Evolutionary conservation across 192 early-diverging fungal species (phyloP), one percentile per base, ranked within the genome.

Genomic region (Geranomyces variabilis): DNA sequence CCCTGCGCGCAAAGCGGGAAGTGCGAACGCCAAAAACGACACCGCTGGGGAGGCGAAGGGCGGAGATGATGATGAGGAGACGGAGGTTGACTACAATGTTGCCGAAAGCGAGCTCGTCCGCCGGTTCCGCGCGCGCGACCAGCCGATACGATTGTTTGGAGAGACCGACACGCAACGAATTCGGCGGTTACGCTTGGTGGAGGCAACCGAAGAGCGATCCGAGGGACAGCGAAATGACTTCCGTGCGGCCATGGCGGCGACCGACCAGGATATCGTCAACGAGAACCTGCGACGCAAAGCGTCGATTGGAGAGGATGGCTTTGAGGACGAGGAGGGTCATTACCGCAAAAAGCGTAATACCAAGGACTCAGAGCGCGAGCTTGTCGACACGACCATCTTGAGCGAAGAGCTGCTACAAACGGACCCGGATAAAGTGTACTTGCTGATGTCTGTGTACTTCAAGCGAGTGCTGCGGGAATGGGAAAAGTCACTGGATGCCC

Each of bases 221-320:
- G 78, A 81, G 59, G 95, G 95, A 44, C 94, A 96, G 79, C 87
- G 87, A 21, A 98, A 98, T 81, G 96, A 98, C 76, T 99, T 96
- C 76, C 88, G 89, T 67, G 83, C 87, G 22, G 87, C 87, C 19
- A 48, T 99, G 73, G 92, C 93, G 70, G 89, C 90, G 43, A 93
- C 92, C 34, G 96, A 96, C 44, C 82, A 83, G 3, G 90, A 90
- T 22, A 80, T 94, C 63, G 89, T 87, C 63, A 62, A 93, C 59
- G 93, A 93, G 71, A 89, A 88, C 12, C 76, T 95, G 26, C 84
- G 85, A 60, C 81, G 84, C 5, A 75, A 75, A 26, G 76, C 77
- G 51, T 64, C 65, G 6, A 65, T 56, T 24, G 83, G 78, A 0
- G 84, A 85, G 13, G 81, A 71, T 31, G 81, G 79, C 31, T 79